Conservation (phyloP, 1,284 basidiomycete species). For the Cutaneotrichosporon sp. region DNA sequence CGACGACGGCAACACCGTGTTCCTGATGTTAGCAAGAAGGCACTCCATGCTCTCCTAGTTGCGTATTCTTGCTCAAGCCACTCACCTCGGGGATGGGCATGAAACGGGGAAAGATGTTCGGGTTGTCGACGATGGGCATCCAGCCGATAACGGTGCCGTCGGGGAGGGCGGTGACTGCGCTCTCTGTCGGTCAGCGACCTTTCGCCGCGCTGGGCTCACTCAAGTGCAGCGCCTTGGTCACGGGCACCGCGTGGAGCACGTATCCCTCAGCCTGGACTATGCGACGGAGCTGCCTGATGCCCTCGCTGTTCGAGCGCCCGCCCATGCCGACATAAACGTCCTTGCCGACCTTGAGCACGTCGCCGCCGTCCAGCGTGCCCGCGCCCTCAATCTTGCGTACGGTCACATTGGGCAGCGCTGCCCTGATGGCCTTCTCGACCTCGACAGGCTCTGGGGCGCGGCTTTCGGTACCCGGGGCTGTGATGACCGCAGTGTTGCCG, state of each 20-base stretch:
- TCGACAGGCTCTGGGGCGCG: conserved; percentile 2
- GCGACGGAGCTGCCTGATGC: conserved; percentile 3
- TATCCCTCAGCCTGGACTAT: conserved; percentile 5
- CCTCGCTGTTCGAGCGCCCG: conserved; percentile 7
- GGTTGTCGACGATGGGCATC: conserved; percentile 10
- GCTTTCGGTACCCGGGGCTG: not conserved
- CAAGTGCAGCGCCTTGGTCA: conserved; percentile 12
- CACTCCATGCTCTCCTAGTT: too few relatives aligned
- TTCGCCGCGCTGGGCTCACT: conserved; percentile 1
- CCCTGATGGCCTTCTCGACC: not conserved
- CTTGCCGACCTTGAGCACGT: conserved; percentile 14
- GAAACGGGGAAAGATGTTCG: conserved; percentile 7
- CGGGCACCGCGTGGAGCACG: conserved; percentile 1
- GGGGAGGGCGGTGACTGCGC: conserved; percentile 8
- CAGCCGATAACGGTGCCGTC: conserved; percentile 13
- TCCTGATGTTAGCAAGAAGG: not conserved
- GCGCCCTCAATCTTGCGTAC: not conserved
- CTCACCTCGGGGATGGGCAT: conserved; percentile 4
- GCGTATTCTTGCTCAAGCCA: too few relatives aligned
- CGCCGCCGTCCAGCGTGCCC: conserved; percentile 9
- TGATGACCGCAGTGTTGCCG: conserved; percentile 5
- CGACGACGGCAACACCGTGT: conserved; percentile 5
- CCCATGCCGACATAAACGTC: conserved; percentile 8
- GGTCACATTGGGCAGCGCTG: not conserved
- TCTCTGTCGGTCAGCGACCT: not conserved